Evolutionary conservation across 2,329 filamentous ascomycete species (phyloP).

Genomic region (Geosmithia flava): DNA sequence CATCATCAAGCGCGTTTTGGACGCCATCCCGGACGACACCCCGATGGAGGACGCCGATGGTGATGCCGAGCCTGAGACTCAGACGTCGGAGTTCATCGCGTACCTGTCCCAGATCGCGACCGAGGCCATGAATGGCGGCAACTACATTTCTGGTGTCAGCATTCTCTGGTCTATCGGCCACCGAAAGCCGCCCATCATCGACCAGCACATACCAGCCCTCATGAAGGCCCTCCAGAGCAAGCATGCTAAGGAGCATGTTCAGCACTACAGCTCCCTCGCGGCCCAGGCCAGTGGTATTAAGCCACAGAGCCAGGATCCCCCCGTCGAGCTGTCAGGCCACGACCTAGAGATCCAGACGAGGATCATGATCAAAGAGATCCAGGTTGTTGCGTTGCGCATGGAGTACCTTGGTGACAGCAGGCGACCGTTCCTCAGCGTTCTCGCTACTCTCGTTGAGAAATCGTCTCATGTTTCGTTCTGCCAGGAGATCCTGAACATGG

Average conservation of each 20-base stretch:
- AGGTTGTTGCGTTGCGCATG: slow-evolving; percentile 85
- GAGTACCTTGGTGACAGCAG: slow-evolving; percentile 83
- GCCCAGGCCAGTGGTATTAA: slow-evolving; percentile 32
- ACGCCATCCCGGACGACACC: slow-evolving; percentile 69
- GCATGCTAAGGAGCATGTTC: slow-evolving; percentile 87
- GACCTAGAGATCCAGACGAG: slow-evolving; percentile 83
- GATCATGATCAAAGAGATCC: slow-evolving; percentile 89
- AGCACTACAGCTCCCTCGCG: slow-evolving; percentile 49
- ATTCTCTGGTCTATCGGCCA: slow-evolving; percentile 85
- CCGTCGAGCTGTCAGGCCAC: slow-evolving; percentile 52
- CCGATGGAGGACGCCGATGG: slow-evolving; percentile 67
- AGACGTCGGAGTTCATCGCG: slow-evolving; percentile 76
- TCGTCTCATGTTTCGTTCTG: slow-evolving; percentile 80
- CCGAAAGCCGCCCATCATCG: slow-evolving; percentile 75
- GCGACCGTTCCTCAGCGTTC: slow-evolving; percentile 84
- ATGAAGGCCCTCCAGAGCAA: slow-evolving; percentile 93
- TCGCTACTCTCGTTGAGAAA: slow-evolving; percentile 91
- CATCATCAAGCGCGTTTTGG: slow-evolving; percentile 69
- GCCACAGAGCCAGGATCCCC: slow-evolving; percentile 36
- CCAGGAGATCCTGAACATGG: slow-evolving; percentile 85
- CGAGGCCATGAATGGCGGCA: slow-evolving; percentile 69
- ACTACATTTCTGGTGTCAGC: slow-evolving; percentile 82
- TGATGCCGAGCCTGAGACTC: slow-evolving; percentile 70
- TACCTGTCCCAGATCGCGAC: slow-evolving; percentile 79
- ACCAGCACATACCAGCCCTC: slow-evolving; percentile 73